Base-by-base conservation (phyloP, 768 basidiomycete genomes). In the Lentinula sp. region DNA sequence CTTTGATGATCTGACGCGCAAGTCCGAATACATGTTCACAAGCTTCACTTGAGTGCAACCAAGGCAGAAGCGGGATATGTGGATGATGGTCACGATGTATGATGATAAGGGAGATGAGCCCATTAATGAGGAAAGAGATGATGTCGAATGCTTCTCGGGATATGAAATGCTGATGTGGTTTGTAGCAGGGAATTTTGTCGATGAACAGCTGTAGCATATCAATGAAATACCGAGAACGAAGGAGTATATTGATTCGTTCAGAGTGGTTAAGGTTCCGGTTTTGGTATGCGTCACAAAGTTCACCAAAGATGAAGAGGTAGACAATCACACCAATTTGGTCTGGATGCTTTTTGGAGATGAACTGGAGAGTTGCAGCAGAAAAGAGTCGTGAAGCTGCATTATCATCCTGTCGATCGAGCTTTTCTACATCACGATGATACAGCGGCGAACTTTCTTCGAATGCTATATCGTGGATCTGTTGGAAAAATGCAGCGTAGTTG, bases 391-490 rank as follows among this genome's bases (percentile, higher is more conserved):
- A 59, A 0, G 79, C 80, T 0, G 79, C 79, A 61, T 66, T 69
- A 62, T 82, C 77, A 65, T 81, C 80, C 68, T 82, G 78, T 0
- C 71, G 63, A 57, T 82, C 78, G 0, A 78, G 32, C 49, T 73
- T 73, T 16, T 75, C 71, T 1, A 81, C 73, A 61, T 70, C 35
- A 2, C 68, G 68, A 10, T 8, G 42, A 54, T 61, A 71, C 0
- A 74, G 45, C 1, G 69, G 71, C 4, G 69, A 62, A 11, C 57
- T 63, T 15, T 45, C 46, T 13, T 62, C 61, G 11, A 52, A 46
- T 8, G 68, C 66, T 21, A 73, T 57, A 0, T 62, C 46, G 0
- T 61, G 65, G 9, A 75, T 64, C 13, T 69, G 67, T 1, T 3
- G 10, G 60, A 65, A 75, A 15, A 58, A 28, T 0, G 68, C 63